phyloP scores from a whole-genome alignment of 2,329 filamentous ascomycete genomes.

The Grosmannia clavigera region DNA sequence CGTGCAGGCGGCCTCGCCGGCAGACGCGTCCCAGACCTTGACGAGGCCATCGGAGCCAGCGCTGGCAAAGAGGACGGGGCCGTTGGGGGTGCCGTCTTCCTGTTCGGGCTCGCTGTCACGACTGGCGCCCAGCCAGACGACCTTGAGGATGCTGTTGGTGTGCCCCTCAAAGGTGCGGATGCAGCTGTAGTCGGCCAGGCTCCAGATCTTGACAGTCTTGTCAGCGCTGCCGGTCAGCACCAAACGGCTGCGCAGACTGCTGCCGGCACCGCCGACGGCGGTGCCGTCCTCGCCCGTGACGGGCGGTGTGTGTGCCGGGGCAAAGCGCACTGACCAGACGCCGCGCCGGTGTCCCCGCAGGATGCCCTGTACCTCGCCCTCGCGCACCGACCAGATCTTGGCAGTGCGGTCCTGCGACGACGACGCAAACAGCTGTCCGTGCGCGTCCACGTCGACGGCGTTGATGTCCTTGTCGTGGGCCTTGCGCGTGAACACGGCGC shows the following conservation, averaged over 20 bases:
- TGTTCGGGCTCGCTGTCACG: neutral
- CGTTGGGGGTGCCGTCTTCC: neutral
- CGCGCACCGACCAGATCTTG: conserved; percentile 88
- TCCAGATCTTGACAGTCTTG: conserved; percentile 95
- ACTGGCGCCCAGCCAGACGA: conserved; percentile 60
- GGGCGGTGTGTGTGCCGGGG: conserved; percentile 62
- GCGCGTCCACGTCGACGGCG: conserved; percentile 68
- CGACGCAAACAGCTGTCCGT: conserved; percentile 75
- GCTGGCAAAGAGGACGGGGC: conserved; percentile 57
- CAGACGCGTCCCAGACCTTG: conserved; percentile 87
- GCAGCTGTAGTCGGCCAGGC: conserved; percentile 80
- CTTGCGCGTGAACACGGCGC: conserved; percentile 76
- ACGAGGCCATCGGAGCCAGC: conserved; percentile 90
- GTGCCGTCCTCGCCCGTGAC: conserved; percentile 60
- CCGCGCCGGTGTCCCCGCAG: conserved; percentile 86
- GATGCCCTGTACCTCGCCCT: conserved; percentile 84
- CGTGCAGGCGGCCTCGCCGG: conserved; percentile 74
- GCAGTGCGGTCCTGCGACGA: conserved; percentile 94
- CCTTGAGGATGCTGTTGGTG: conserved; percentile 88
- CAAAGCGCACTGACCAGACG: conserved; percentile 91
- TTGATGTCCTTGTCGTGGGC: conserved; percentile 99
- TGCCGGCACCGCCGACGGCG: conserved; percentile 48
- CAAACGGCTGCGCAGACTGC: conserved; percentile 49
- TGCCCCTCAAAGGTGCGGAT: conserved; percentile 92
- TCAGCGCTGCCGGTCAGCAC: conserved; percentile 87